phyloP scores from a whole-genome alignment of 257 asterid species.

The Handroanthus guayacan region DNA sequence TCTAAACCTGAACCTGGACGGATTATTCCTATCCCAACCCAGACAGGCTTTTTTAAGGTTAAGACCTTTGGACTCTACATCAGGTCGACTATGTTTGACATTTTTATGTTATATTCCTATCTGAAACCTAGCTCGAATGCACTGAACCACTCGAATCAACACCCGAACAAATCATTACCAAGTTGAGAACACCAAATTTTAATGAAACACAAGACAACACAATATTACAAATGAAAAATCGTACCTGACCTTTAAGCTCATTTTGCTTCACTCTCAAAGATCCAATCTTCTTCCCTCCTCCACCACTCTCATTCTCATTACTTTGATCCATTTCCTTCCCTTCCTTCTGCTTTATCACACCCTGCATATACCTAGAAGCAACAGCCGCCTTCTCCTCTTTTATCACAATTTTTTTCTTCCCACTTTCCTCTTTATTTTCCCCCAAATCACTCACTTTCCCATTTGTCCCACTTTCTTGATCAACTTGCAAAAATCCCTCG shows the following conservation, averaged over 20 bases:
- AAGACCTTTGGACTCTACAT: too few relatives aligned
- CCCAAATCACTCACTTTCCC: slow-evolving; percentile 14
- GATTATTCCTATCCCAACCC: too few relatives aligned
- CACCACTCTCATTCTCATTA: slow-evolving; percentile 45
- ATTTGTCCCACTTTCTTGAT: slow-evolving; percentile 34
- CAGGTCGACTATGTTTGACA: too few relatives aligned
- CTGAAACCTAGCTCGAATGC: too few relatives aligned
- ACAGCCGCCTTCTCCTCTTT: slow-evolving; percentile 82
- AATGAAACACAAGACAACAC: neutral
- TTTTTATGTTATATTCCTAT: too few relatives aligned
- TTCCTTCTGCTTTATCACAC: slow-evolving; percentile 56
- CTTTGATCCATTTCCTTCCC: slow-evolving; percentile 47
- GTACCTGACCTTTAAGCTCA: slow-evolving; percentile 76
- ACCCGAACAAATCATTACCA: neutral
- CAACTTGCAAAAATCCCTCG: slow-evolving; percentile 43
- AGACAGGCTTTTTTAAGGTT: too few relatives aligned
- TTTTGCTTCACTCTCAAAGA: slow-evolving; percentile 51
- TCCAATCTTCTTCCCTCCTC: slow-evolving; percentile 43
- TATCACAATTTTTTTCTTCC: slow-evolving; percentile 63
- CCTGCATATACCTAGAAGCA: slow-evolving; percentile 84
- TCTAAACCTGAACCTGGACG: too few relatives aligned
- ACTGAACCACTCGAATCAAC: too few relatives aligned
- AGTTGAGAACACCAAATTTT: neutral
- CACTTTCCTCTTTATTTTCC: slow-evolving; percentile 47
- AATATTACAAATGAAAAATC: neutral